Evolutionary conservation across 805 yeast genomes (phyloP).

Genomic region (Monosporozyma aerobia): DNA sequence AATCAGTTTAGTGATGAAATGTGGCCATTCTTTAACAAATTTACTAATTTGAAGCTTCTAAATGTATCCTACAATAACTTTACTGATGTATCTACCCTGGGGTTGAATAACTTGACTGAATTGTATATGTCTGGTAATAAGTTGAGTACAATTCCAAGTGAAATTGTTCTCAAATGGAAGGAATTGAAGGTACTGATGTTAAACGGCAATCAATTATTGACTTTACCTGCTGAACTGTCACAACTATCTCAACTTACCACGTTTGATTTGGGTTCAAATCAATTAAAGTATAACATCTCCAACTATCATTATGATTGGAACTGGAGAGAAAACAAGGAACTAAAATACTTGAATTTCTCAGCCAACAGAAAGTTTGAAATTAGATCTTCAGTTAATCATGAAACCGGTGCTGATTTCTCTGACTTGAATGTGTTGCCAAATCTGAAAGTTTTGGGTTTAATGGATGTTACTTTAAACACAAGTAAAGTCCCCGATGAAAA

Average conservation of each 20-base stretch:
- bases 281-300: conserved; percentile 81
- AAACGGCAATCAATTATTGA: conserved; percentile 76
- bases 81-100: conserved; percentile 72
- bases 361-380: conserved; percentile 91
- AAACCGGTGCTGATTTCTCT: conserved; percentile 38
- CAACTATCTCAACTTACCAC: conserved; percentile 53
- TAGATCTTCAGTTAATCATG: conserved; percentile 44
- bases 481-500: conserved; percentile 84
- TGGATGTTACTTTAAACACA: conserved; percentile 91
- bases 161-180: conserved; percentile 58
- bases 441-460: conserved; percentile 68
- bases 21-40: conserved; percentile 55
- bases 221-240: conserved; percentile 83
- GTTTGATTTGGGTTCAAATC: conserved; percentile 86
- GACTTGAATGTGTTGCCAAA: conserved; percentile 68
- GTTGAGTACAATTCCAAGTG: conserved; percentile 71
- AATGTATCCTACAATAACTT: conserved; percentile 81
- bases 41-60: conserved; percentile 49
- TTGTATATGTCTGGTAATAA: conserved; percentile 79
- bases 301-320: conserved; percentile 97
- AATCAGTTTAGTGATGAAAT: conserved; percentile 74
- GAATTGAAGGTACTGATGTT: conserved; percentile 53
- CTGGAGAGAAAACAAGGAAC: conserved; percentile 76
- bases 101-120: conserved; percentile 48
- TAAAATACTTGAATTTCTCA: conserved; percentile 78